phyloP scores from a whole-genome alignment of 2,329 filamentous ascomycete genomes.

The Colletotrichum neosansevieriae region DNA sequence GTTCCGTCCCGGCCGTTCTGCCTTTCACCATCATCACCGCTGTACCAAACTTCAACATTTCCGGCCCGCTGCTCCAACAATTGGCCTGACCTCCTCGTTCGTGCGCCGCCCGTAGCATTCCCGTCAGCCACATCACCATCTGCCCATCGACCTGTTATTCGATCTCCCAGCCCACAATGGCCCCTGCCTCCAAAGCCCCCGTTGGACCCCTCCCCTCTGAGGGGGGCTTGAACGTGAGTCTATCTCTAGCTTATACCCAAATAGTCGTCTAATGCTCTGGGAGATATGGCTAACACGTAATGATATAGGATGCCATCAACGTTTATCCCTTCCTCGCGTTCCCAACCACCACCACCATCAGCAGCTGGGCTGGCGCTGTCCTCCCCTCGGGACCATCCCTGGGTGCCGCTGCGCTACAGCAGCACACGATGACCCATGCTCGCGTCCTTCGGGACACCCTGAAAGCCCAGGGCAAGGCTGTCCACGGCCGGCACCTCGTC shows the following conservation, averaged over 20 bases:
- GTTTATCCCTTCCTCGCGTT: background rate
- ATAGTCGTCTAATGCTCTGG: background rate
- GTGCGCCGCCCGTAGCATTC: constrained; percentile 37
- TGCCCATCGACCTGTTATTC: constrained; percentile 26
- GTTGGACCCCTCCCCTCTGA: background rate
- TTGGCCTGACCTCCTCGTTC: constrained; percentile 44
- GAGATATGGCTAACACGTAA: constrained; percentile 2
- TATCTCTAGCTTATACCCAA: background rate
- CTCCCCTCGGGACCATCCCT: background rate
- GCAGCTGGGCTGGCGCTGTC: background rate
- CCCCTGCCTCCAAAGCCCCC: background rate
- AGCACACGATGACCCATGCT: background rate
- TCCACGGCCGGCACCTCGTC: background rate
- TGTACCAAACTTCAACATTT: too few species aligned
- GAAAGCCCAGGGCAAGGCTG: background rate
- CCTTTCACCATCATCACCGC: too few species aligned
- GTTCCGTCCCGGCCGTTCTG: too few species aligned
- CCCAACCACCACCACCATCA: background rate
- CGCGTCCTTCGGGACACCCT: constrained; percentile 1
- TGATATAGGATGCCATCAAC: background rate
- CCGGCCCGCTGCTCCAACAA: constrained; percentile 6
- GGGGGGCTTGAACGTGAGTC: background rate
- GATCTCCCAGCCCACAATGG: constrained; percentile 8
- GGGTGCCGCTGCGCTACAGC: background rate
- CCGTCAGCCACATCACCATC: constrained; percentile 34